Conservation (phyloP, 2,329 filamentous ascomycete species). For the Epichloe typhina region DNA sequence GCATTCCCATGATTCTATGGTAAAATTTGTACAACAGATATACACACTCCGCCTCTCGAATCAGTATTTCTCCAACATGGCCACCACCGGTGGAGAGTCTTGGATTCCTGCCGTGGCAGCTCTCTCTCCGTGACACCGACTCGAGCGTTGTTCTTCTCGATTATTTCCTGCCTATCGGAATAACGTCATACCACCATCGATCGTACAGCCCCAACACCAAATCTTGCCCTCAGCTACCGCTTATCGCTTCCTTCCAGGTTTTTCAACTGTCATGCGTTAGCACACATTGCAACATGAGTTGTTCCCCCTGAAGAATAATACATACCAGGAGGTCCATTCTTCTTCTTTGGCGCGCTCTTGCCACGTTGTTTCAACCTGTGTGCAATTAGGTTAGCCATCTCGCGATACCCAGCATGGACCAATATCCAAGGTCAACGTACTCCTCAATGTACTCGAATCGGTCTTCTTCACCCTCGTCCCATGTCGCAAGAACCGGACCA, state of each 20-base stretch:
- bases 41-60: neutral
- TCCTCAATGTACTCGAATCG: conserved; percentile 62
- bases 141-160: neutral
- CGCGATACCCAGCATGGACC: neutral
- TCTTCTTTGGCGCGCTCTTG: conserved; percentile 84
- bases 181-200: neutral
- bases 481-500: conserved; percentile 49
- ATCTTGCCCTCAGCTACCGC: neutral
- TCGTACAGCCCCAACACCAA: neutral
- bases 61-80: neutral
- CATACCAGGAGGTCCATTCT: conserved; percentile 41
- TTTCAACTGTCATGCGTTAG: conserved; percentile 13
- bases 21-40: neutral
- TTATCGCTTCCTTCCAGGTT: conserved; percentile 19
- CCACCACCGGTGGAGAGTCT: neutral
- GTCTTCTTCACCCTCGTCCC: conserved; percentile 67
- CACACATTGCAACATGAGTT: neutral
- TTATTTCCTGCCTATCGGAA: neutral
- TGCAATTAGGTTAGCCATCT: conserved; percentile 15
- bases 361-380: conserved; percentile 61
- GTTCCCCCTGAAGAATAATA: neutral
- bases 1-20: neutral
- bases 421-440: conserved; percentile 26
- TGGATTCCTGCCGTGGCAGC: neutral
- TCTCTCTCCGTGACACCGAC: too few relatives aligned